phyloP scores from a whole-genome alignment of 164 flowering plant species.

The Kalanchoe fedtschenkoi region DNA sequence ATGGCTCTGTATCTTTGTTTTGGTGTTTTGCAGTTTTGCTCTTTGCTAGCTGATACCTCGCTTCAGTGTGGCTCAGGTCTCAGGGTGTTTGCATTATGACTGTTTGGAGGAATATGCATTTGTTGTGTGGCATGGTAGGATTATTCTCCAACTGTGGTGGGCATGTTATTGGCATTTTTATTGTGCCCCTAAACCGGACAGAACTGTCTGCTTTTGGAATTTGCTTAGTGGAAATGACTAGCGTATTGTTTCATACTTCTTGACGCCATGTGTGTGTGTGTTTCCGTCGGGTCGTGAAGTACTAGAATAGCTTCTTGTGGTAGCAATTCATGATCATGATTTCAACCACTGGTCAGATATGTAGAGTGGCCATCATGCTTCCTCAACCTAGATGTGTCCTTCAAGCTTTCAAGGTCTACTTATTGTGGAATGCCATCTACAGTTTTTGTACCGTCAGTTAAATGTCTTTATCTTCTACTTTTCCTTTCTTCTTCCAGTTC shows the following conservation, averaged over 20 bases:
- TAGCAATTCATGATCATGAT: background rate
- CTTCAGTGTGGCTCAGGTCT: background rate
- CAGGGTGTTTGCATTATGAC: background rate
- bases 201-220: background rate
- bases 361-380: background rate
- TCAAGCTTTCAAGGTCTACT: background rate
- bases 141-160: background rate
- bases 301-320: background rate
- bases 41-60: background rate
- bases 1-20: background rate
- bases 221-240: background rate
- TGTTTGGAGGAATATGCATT: background rate
- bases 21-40: background rate
- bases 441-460: background rate
- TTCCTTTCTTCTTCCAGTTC: background rate
- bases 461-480: background rate
- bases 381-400: background rate
- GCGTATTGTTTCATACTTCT: background rate
- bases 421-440: background rate
- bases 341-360: background rate
- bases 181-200: background rate
- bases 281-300: background rate
- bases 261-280: background rate
- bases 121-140: background rate
- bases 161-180: background rate